A percentile compares a stretch with the other conserved stretches of the same genome.
phyloP scores from a whole-genome alignment of 768 basidiomycete genomes.

The Leucocoprinus sp. region DNA sequence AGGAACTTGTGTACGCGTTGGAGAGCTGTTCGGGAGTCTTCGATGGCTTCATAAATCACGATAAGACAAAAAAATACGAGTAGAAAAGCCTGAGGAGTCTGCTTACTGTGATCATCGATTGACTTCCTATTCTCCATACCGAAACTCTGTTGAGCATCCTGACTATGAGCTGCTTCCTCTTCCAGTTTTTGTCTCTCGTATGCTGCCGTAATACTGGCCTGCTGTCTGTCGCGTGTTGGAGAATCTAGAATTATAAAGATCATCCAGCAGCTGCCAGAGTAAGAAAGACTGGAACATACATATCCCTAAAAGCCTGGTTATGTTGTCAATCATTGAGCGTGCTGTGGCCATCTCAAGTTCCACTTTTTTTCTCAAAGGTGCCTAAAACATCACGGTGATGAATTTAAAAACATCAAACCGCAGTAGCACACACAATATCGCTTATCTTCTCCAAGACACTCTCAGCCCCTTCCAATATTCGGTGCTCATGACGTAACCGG shows the following conservation, averaged over 20 bases:
- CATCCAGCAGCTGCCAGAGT: background rate
- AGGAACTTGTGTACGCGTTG: conserved; percentile 55
- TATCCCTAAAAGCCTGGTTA: conserved; percentile 51
- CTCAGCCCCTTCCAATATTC: conserved; percentile 89
- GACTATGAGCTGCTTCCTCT: conserved; percentile 15
- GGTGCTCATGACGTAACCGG: conserved; percentile 65
- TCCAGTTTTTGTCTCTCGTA: conserved; percentile 7
- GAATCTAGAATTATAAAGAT: background rate
- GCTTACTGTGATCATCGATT: conserved; percentile 34
- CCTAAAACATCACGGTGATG: conserved; percentile 27
- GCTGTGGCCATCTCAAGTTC: conserved; percentile 74
- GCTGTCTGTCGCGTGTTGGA: background rate
- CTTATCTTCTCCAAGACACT: conserved; percentile 72
- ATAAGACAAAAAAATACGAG: background rate
- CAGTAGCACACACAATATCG: conserved; percentile 33
- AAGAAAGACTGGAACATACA: conserved; percentile 26
- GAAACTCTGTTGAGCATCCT: conserved; percentile 14
- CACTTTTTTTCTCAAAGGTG: conserved; percentile 61
- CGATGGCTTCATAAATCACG: conserved; percentile 25
- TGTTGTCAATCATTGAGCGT: conserved; percentile 58
- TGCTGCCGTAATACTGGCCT: background rate
- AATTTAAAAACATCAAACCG: conserved; percentile 4
- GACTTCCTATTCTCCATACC: conserved; percentile 11
- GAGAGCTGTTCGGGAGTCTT: conserved; percentile 69
- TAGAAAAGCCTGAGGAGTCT: background rate